Percentiles rank a stretch among this genome's conserved stretches.
Conservation (phyloP, 1,284 basidiomycete species). For the Apiotrichum porosum region DNA sequence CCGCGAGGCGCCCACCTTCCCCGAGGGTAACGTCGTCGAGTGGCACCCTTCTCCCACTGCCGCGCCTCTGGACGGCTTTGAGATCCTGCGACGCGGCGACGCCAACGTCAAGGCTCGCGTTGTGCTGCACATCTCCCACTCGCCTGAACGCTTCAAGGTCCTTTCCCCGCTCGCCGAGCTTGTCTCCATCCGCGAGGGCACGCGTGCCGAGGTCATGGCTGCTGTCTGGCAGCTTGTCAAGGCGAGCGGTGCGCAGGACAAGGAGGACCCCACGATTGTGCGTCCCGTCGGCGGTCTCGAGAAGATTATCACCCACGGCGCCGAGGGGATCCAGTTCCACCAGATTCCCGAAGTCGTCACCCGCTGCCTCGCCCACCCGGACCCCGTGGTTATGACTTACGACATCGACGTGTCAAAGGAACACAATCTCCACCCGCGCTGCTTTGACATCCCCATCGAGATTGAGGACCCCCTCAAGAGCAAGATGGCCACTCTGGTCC, state of each 20-base stretch:
- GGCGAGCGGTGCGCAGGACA: conserved; percentile 78
- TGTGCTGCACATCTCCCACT: conserved; percentile 75
- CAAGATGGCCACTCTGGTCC: conserved; percentile 67
- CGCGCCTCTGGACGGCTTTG: conserved; percentile 77
- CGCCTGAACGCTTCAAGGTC: conserved; percentile 80
- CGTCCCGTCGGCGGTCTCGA: conserved; percentile 67
- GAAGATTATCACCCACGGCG: conserved; percentile 55
- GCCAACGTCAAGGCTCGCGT: conserved; percentile 70
- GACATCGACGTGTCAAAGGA: conserved; percentile 43
- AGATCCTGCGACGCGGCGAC: conserved; percentile 76
- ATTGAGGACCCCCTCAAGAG: conserved; percentile 78
- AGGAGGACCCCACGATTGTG: conserved; percentile 75
- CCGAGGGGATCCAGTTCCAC: conserved; percentile 65
- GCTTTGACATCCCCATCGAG: conserved; percentile 89
- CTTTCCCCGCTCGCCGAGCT: conserved; percentile 69
- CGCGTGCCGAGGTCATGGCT: conserved; percentile 72
- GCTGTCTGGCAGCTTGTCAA: conserved; percentile 93
- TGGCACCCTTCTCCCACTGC: conserved; percentile 58
- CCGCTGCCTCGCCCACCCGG: conserved; percentile 68
- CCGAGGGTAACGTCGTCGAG: conserved; percentile 56
- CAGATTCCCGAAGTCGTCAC: conserved; percentile 82
- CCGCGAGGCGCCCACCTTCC: conserved; percentile 72
- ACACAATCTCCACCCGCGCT: conserved; percentile 47
- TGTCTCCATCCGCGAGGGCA: conserved; percentile 79
- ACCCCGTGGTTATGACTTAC: conserved; percentile 82